Base-by-base conservation (phyloP, 2,329 filamentous ascomycete genomes). In the Fusarium sp. region DNA sequence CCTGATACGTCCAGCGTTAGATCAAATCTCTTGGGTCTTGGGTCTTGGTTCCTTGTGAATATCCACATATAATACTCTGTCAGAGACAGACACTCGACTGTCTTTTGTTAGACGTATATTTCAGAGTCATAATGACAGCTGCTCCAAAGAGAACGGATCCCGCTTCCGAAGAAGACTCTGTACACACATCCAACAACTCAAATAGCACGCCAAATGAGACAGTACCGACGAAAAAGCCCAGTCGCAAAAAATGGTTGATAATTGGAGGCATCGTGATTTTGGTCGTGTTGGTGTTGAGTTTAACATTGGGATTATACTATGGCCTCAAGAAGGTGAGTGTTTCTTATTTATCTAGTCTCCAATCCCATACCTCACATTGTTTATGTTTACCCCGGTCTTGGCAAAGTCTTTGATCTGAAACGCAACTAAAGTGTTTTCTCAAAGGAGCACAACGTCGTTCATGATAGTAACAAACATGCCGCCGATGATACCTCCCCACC, bases 271-370 rank as follows among this genome's bases (percentile, higher is more conserved):
- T 47, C 14, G 59, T 52, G 8, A 18, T 64, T 42, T 16, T 61
- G 7, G 40, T 62, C 14, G 51, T 72, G 8, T 54, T 69, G 22
- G 49, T 65, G n/a, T 32, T 74, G 44, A 63, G 62, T n/a, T 40
- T 74, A 14, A 57, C 57, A 2, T 42, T 74, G 22, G 72, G 72
- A n/a, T 30, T 74, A 34, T 72, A 64, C 49, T 74, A 64, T 29
- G 72, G 72, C n/a, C 56, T 74, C 14, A 56, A 55, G 27, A 65
- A 74, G 65, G 72, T 74, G 27, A 67, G 48, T 44, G 46, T 25
- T 57, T 41, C 27, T 27, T 34, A 25, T 27, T 40, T 20, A 34
- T 52, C 34, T 49, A 11, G 22, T 20, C 25, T 41, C 14, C 25
- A 22, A 27, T 29, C 24, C 12, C 12, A n/a, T 51, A 30, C 14